These are phyloP conservation scores for Cryptococcus sp. DNA, from an alignment of 1,284 basidiomycete genomes.

Conservation along the genomic window DNA sequence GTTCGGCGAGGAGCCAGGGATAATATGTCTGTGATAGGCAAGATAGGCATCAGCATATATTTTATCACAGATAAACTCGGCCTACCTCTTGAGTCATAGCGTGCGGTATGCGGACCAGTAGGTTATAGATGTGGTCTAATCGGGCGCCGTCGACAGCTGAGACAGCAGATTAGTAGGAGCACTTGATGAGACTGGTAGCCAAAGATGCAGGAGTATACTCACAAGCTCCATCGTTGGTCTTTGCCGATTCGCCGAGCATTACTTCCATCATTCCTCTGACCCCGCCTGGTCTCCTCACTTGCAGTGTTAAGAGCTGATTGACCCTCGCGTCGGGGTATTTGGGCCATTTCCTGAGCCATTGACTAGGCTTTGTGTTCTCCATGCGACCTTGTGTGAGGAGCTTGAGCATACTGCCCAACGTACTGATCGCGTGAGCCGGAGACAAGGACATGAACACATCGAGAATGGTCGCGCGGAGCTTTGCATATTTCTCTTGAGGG, in stretches of 20 bases:
- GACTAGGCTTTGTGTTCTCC: conserved; percentile 12
- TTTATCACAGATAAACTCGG: background rate
- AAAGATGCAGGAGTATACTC: background rate
- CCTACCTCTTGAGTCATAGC: conserved; percentile 28
- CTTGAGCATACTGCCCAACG: conserved; percentile 32
- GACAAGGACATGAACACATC: conserved; percentile 20
- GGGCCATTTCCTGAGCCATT: conserved; percentile 40
- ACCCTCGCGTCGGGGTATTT: conserved; percentile 34
- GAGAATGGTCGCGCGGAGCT: conserved; percentile 21
- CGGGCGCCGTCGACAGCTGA: conserved; percentile 38
- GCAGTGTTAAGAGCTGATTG: conserved; percentile 32
- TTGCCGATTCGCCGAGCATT: conserved; percentile 39
- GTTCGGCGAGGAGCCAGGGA: conserved; percentile 26
- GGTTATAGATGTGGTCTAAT: conserved; percentile 41
- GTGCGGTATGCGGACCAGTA: conserved; percentile 35
- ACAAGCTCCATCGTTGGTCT: conserved; percentile 26
- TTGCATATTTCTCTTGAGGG: conserved; percentile 19
- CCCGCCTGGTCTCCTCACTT: conserved; percentile 38
- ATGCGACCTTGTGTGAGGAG: conserved; percentile 19
- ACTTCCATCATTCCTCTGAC: conserved; percentile 44
- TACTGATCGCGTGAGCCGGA: conserved; percentile 33
- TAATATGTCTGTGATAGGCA: conserved; percentile 30
- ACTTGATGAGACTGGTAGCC: background rate
- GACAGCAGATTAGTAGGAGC: conserved; percentile 4
- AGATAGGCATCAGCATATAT: background rate